Percentiles rank a stretch among this genome's conserved stretches.
Conservation (phyloP, 306 rosid species). For the Acacia confusa region DNA sequence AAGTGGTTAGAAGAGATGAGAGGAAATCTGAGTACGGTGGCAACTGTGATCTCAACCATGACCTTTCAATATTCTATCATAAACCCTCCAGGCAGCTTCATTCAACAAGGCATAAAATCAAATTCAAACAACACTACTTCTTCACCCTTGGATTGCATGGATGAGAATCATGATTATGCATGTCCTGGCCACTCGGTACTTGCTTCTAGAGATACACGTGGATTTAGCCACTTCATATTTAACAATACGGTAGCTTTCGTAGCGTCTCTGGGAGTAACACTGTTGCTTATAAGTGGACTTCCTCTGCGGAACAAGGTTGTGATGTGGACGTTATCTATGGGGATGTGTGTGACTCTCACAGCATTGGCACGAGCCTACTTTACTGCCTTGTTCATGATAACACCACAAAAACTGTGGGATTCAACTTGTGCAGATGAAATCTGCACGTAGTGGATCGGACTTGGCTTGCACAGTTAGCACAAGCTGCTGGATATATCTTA, state of each 20-base stretch:
- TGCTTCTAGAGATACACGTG: neutral
- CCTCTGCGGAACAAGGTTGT: neutral
- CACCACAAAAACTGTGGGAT: neutral
- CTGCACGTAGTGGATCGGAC: neutral
- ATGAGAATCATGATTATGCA: neutral
- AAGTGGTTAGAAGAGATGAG: neutral
- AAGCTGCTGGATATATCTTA: neutral
- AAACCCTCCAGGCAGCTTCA: neutral
- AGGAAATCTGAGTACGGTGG: neutral
- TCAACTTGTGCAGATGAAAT: no score
- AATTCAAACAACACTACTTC: neutral
- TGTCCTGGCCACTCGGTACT: neutral
- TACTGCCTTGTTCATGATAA: neutral
- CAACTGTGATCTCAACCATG: neutral
- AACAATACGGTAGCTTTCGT: neutral
- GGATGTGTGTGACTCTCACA: neutral
- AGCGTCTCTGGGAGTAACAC: neutral
- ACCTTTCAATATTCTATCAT: neutral
- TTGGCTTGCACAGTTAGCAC: neutral
- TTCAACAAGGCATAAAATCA: neutral
- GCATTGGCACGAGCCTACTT: neutral
- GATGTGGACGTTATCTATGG: neutral
- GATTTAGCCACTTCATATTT: neutral
- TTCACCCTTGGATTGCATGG: neutral
- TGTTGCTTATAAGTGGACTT: neutral